Evolutionary conservation across 164 flowering plant genomes (phyloP).

Genomic region (Umbilicus rupestris): DNA sequence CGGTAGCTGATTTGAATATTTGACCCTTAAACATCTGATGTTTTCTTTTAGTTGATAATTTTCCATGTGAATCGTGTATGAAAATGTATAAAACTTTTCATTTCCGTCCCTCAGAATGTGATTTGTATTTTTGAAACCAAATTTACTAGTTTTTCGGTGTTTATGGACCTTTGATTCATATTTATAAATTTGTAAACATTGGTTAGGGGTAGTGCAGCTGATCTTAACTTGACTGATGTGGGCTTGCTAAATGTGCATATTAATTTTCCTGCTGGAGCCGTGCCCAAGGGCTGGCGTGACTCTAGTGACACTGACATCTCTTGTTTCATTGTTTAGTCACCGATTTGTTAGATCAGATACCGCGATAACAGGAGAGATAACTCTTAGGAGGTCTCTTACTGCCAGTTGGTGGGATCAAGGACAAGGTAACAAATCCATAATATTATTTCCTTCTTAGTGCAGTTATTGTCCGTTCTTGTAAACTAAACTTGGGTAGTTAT

Average conservation of each 20-base stretch:
- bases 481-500: not conserved
- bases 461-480: no score
- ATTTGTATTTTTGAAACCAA: not conserved
- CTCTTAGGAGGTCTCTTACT: constrained; percentile 89
- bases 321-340: constrained; percentile 77
- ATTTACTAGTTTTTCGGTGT: not conserved
- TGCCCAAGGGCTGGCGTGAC: constrained; percentile 99
- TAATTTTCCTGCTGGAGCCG: constrained; percentile 99
- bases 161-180: not conserved
- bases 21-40: no score
- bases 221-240: constrained; percentile 52
- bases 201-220: constrained; percentile 84
- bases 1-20: no score
- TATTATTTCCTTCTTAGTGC: no score
- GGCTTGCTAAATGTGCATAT: constrained; percentile 78
- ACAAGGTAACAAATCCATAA: constrained; percentile 47
- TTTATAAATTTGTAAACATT: no score
- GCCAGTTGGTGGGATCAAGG: constrained; percentile 98
- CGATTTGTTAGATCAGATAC: constrained; percentile 84
- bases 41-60: no score
- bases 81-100: no score
- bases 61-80: no score
- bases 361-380: constrained; percentile 99
- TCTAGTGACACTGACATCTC: constrained; percentile 84
- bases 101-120: no score